These are phyloP conservation scores for Solanum pinnatisectum DNA, from an alignment of 257 asterid species.

Conservation along the genomic window DNA sequence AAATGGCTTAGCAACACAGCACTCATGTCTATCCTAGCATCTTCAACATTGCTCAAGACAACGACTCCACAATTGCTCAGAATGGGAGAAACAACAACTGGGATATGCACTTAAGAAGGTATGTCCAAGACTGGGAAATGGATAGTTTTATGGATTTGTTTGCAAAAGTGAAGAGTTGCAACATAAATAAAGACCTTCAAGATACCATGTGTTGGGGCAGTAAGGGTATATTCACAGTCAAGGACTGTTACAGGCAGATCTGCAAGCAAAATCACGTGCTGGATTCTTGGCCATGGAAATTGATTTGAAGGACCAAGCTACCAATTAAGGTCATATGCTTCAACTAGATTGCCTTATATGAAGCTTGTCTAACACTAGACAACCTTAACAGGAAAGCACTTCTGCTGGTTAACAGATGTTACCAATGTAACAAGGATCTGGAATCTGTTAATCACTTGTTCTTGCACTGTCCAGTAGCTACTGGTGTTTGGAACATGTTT, in stretches of 20 bases:
- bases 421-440: neutral
- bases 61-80: neutral
- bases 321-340: neutral
- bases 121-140: neutral
- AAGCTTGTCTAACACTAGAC: neutral
- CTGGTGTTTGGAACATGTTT: neutral
- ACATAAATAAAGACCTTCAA: neutral
- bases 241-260: neutral
- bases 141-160: neutral
- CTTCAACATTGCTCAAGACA: neutral
- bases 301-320: neutral
- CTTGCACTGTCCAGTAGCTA: neutral
- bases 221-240: neutral
- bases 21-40: neutral
- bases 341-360: neutral
- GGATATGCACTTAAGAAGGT: neutral
- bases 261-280: neutral
- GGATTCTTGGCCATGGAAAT: neutral
- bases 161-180: neutral
- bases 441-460: neutral
- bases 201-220: neutral
- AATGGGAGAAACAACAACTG: neutral
- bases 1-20: neutral
- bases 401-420: neutral
- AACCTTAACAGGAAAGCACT: neutral